Conservation (phyloP, 768 basidiomycete genomes). For the Amanita rimosa region DNA sequence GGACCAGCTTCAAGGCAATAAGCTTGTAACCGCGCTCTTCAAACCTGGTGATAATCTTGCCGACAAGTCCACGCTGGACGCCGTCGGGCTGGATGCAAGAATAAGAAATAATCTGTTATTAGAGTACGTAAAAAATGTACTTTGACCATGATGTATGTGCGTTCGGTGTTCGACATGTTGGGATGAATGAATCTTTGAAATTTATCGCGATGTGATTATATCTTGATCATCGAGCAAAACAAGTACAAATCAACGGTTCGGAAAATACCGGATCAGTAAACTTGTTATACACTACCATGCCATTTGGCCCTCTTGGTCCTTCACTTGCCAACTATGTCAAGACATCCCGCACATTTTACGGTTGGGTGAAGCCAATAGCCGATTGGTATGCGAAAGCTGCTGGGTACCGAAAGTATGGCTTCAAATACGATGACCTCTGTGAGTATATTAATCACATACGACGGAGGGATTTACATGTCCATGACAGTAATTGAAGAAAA, state of each 20-base stretch:
- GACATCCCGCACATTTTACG: slow-evolving; percentile 55
- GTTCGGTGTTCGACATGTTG: slow-evolving; percentile 63
- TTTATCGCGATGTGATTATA: slow-evolving; percentile 9
- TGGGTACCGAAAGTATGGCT: slow-evolving; percentile 81
- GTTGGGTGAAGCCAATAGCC: slow-evolving; percentile 66
- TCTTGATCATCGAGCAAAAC: slow-evolving; percentile 1
- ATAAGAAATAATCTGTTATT: not conserved
- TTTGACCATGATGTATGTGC: slow-evolving; percentile 99
- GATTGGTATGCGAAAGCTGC: slow-evolving; percentile 70
- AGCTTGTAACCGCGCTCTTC: slow-evolving; percentile 99
- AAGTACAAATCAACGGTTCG: slow-evolving; percentile 5
- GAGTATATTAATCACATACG: slow-evolving; percentile 22
- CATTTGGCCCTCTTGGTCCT: slow-evolving; percentile 55
- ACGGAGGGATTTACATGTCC: slow-evolving; percentile 12
- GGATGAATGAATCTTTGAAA: slow-evolving; percentile 17
- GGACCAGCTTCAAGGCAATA: slow-evolving; percentile 84
- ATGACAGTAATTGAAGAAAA: slow-evolving; percentile 63
- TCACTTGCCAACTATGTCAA: slow-evolving; percentile 73
- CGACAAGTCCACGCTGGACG: slow-evolving; percentile 92
- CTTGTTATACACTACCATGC: slow-evolving; percentile 16
- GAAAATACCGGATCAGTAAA: slow-evolving; percentile 7
- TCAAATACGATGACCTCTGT: slow-evolving; percentile 94
- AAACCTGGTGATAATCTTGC: slow-evolving; percentile 92
- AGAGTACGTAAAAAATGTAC: slow-evolving; percentile 33
- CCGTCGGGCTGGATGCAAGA: slow-evolving; percentile 72